These are phyloP conservation scores for Achaetomiella virescens DNA, from an alignment of 495 filamentous ascomycete genomes.

Conservation along the genomic window DNA sequence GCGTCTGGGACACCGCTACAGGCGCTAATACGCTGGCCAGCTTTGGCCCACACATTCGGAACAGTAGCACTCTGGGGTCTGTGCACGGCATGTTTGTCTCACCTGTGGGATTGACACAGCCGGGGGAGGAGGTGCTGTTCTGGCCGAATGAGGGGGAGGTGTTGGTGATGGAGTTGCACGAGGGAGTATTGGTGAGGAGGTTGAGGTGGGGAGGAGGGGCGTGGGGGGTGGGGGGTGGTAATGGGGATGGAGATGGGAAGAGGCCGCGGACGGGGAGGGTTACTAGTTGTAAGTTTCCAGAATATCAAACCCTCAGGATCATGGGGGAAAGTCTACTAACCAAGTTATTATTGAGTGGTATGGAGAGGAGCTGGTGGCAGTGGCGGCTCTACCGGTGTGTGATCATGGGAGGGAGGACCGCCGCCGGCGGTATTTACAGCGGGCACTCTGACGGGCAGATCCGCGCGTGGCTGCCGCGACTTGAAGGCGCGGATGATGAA, in stretches of 20 bases:
- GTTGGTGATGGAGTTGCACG: constrained; percentile 65
- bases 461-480: constrained; percentile 50
- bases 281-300: constrained; percentile 39
- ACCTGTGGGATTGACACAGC: constrained; percentile 44
- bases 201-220: constrained; percentile 47
- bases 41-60: constrained; percentile 73
- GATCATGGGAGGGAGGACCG: constrained; percentile 38
- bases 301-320: not conserved
- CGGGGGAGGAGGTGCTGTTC: constrained; percentile 58
- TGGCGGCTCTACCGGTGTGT: constrained; percentile 34
- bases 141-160: constrained; percentile 77
- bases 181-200: constrained; percentile 65
- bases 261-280: constrained; percentile 51
- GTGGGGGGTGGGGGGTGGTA: constrained; percentile 42
- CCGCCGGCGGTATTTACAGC: constrained; percentile 49
- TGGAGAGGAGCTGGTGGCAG: constrained; percentile 56
- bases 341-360: constrained; percentile 35
- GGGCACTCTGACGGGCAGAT: constrained; percentile 56
- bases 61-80: constrained; percentile 44
- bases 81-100: constrained; percentile 52
- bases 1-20: constrained; percentile 74
- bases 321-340: too few species aligned
- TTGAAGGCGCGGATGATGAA: constrained; percentile 41
- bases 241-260: constrained; percentile 29
- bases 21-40: constrained; percentile 78